Conservation (phyloP, 2,329 filamentous ascomycete genomes). For the Emergomyces pasteurianus region DNA sequence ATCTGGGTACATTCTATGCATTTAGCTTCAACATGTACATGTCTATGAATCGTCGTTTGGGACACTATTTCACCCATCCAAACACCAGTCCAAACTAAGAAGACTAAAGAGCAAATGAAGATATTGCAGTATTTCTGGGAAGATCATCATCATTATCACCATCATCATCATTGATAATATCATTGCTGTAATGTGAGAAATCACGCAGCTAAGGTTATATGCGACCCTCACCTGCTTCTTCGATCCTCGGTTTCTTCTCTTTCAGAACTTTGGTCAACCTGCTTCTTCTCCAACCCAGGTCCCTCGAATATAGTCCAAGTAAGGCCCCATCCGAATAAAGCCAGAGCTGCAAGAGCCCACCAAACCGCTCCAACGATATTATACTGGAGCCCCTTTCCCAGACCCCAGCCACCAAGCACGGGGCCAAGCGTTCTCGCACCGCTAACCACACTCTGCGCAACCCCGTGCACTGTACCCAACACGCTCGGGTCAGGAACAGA, state of each 20-base stretch:
- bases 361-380: constrained; percentile 46
- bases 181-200: not conserved
- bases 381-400: constrained; percentile 40
- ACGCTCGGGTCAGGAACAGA: constrained; percentile 45
- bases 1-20: not conserved
- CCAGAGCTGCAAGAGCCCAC: constrained; percentile 46
- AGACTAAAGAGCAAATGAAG: not conserved
- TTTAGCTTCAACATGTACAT: not conserved
- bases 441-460: constrained; percentile 45
- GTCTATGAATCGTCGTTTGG: not conserved
- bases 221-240: not conserved
- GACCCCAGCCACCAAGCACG: constrained; percentile 42
- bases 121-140: not conserved
- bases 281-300: constrained; percentile 43
- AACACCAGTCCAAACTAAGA: not conserved
- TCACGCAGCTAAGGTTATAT: not conserved
- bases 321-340: constrained; percentile 45
- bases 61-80: not conserved
- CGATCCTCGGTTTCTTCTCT: constrained; percentile 11
- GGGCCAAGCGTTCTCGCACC: constrained; percentile 46
- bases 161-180: not conserved
- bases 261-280: constrained; percentile 9
- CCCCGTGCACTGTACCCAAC: constrained; percentile 47
- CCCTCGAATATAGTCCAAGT: constrained; percentile 54
- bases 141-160: not conserved